Evolutionary conservation across 345 rosid species (phyloP), one percentile per base, ranked within the genome.

Genomic region (Trapa incisa): DNA sequence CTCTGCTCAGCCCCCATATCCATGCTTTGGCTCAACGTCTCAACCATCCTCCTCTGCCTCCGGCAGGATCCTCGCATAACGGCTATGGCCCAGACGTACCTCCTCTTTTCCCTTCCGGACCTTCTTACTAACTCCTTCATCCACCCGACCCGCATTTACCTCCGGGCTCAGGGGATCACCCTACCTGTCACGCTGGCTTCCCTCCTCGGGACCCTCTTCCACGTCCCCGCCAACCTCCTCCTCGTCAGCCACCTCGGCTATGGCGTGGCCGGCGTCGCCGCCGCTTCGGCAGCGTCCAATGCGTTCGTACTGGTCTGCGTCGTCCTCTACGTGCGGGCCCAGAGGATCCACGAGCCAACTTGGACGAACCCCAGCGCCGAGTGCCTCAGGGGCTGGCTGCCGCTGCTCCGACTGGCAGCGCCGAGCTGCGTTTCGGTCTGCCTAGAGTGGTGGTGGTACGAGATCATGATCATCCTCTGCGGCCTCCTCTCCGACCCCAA

Each of bases 81-180:
- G 37, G 58, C 53, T 12, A 76, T 89, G 37, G 97, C 96, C 57
- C 89, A 85, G 70, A 87, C 83, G 0, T 90, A 85, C 56, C 78
- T 93, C 36, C 72, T 88, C 65, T 88, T 81, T 75, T 89, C 96
- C 45, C 84, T 93, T 32, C 91, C 98, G 41, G 98, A 93, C 75
- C 92, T 93, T 68, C 52, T 93, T 60, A 75, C 92, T 72, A 88
- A 88, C 83, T 82, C 96, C 42, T 81, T 93, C 70, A 67, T 93
- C 62, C 98, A 90, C 64, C 98, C 98, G 42, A 87, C 90, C 78
- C 91, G 98, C 83, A 88, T 88, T 81, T 93, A 93, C 87, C 98
- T 93, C 78, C 93, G 98, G 5, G 83, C 98, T 45, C 98, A 93
- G 84, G 90, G 85, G 75, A 88, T 93, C 77, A 90, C 87, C 67